Evolutionary conservation across 2,329 filamentous ascomycete genomes (phyloP).

Genomic region (Cyphellophora attinorum): DNA sequence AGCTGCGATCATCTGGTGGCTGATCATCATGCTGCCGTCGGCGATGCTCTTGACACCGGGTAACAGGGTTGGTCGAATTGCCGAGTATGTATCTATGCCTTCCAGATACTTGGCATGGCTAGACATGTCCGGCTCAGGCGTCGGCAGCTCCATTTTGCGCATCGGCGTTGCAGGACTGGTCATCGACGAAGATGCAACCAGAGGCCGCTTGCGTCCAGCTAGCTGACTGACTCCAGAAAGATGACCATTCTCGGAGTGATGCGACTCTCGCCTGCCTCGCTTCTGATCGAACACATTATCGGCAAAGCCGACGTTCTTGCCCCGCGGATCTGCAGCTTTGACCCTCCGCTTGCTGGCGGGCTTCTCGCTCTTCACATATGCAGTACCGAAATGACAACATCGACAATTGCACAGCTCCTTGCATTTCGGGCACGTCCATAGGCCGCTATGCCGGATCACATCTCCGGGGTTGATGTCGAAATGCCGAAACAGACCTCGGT

Average conservation of each 20-base stretch:
- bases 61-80: conserved; percentile 7
- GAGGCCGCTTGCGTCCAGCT: conserved; percentile 15
- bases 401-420: conserved; percentile 25
- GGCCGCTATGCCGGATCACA: conserved; percentile 21
- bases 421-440: conserved; percentile 27
- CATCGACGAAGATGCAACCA: conserved; percentile 11
- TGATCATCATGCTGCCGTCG: conserved; percentile 10
- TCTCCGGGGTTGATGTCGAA: conserved; percentile 25
- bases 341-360: conserved; percentile 23
- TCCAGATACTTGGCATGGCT: conserved; percentile 2
- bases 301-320: conserved; percentile 25
- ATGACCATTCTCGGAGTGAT: conserved; percentile 1
- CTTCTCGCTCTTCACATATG: conserved; percentile 25
- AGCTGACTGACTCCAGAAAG: conserved; percentile 9
- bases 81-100: neutral
- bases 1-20: conserved; percentile 10
- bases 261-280: conserved; percentile 18
- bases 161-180: conserved; percentile 13
- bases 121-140: conserved; percentile 17
- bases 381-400: conserved; percentile 25
- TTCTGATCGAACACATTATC: conserved; percentile 30
- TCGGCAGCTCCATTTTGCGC: conserved; percentile 16
- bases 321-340: conserved; percentile 23
- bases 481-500: conserved; percentile 26
- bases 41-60: conserved; percentile 16